Conservation (phyloP, 75 land plant genomes). For the Cupressus sempervirens region DNA sequence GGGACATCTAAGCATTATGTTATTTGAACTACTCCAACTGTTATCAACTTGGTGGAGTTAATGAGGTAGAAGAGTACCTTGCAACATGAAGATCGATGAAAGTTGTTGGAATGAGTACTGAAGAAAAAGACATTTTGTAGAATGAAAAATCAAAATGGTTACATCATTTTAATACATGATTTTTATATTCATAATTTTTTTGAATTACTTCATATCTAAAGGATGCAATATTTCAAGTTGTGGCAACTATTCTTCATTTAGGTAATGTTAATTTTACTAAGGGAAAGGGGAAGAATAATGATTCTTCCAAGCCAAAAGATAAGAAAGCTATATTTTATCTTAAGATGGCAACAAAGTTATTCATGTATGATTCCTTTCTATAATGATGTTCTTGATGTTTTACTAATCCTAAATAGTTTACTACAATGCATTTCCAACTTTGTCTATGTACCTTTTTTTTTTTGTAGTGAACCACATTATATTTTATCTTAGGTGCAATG, state of each 20-base stretch:
- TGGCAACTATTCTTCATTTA: conserved; percentile 77
- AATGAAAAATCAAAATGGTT: background rate
- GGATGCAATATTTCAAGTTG: conserved; percentile 94
- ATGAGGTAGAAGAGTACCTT: conserved; percentile 70
- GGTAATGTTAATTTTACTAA: conserved; percentile 80
- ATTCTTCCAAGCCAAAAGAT: conserved; percentile 79
- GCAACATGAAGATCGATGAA: conserved; percentile 92
- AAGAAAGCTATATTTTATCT: conserved; percentile 85
- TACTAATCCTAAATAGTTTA: background rate
- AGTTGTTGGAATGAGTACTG: conserved; percentile 75
- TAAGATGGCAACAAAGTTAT: conserved; percentile 79
- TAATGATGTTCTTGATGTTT: no score
- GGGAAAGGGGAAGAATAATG: conserved; percentile 67
- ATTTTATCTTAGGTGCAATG: conserved; percentile 69
- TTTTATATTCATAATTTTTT: background rate
- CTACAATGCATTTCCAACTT: background rate
- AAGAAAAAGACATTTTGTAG: conserved; percentile 52
- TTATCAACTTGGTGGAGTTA: conserved; percentile 63
- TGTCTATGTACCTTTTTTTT: background rate
- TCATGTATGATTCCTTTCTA: no score
- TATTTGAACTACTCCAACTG: conserved; percentile 88
- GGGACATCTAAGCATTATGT: conserved; percentile 76
- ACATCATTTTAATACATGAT: background rate
- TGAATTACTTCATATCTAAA: conserved; percentile 13
- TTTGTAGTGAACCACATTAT: background rate